Conservation (phyloP, 257 asterid genomes). For the Voacanga thouarsii region DNA sequence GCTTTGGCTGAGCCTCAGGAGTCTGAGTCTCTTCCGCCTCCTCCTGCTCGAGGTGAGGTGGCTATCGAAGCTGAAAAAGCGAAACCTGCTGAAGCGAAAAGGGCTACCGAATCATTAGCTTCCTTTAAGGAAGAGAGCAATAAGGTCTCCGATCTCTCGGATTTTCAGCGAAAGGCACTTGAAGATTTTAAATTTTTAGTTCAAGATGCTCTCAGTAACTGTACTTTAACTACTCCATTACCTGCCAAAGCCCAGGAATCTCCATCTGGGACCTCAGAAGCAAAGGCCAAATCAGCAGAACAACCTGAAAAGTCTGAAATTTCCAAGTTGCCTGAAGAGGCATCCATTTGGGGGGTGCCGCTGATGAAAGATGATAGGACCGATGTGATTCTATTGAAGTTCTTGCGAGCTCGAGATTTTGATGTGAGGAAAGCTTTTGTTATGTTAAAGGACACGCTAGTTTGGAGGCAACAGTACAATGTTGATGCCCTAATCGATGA, state of each 20-base stretch:
- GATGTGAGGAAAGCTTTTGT: constrained; percentile 59
- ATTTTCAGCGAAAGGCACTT: constrained; percentile 43
- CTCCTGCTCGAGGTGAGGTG: constrained; percentile 27
- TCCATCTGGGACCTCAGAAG: not conserved
- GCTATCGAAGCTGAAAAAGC: constrained; percentile 26
- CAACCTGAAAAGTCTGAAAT: constrained; percentile 21
- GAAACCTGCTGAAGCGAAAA: constrained; percentile 29
- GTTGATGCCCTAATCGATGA: constrained; percentile 64
- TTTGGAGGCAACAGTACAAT: constrained; percentile 63
- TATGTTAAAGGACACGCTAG: constrained; percentile 63
- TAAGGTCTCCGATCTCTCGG: constrained; percentile 63
- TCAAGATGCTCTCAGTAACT: constrained; percentile 38
- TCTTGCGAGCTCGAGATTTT: constrained; percentile 90
- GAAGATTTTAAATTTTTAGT: constrained; percentile 51
- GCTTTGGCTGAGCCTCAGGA: constrained; percentile 17
- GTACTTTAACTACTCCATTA: constrained; percentile 21
- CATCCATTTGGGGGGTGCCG: constrained; percentile 80
- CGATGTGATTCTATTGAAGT: constrained; percentile 73
- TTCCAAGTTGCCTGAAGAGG: constrained; percentile 35
- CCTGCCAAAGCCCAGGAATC: constrained; percentile 2
- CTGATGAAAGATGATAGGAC: constrained; percentile 60
- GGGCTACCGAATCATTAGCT: constrained; percentile 43
- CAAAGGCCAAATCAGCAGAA: constrained; percentile 5
- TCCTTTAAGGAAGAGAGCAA: constrained; percentile 85
- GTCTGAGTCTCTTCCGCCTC: constrained; percentile 28